Evolutionary conservation across 495 filamentous ascomycete species (phyloP).

Genomic region (Penicillium ucsense): DNA sequence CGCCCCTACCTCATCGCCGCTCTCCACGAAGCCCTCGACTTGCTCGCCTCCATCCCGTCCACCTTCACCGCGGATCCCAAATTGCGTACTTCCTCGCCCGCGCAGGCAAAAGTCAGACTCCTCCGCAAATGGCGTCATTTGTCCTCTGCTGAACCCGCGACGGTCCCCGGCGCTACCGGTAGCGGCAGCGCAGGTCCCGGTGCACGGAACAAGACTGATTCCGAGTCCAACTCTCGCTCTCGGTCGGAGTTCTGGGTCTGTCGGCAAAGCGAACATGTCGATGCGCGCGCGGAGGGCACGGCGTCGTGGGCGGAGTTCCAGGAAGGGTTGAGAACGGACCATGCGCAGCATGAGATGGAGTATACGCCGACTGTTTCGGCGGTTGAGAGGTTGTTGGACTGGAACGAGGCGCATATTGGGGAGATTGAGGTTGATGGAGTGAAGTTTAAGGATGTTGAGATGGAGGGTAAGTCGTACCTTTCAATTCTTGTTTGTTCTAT

Average conservation of each 20-base stretch:
- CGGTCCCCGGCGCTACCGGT: no score
- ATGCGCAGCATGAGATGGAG: slow-evolving; percentile 57
- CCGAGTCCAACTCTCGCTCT: no score
- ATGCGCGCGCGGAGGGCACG: slow-evolving; percentile 43
- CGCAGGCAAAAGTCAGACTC: slow-evolving; percentile 12
- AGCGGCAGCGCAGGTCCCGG: slow-evolving; percentile 18
- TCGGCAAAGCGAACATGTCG: slow-evolving; percentile 52
- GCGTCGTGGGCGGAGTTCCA: slow-evolving; percentile 60
- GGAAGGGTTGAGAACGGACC: slow-evolving; percentile 45
- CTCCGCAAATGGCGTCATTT: slow-evolving; percentile 9
- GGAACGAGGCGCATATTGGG: slow-evolving; percentile 32
- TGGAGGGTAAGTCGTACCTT: slow-evolving; percentile 31
- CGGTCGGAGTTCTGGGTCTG: slow-evolving; percentile 57
- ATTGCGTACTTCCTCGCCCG: slow-evolving; percentile 33
- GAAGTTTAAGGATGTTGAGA: slow-evolving; percentile 30
- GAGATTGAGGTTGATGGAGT: slow-evolving; percentile 24
- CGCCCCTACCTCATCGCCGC: slow-evolving; percentile 19
- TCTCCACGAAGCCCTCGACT: slow-evolving; percentile 46
- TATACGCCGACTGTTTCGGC: slow-evolving; percentile 63
- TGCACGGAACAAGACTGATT: slow-evolving; percentile 21
- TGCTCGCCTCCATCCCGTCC: slow-evolving; percentile 38
- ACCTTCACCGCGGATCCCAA: slow-evolving; percentile 16
- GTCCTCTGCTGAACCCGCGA: slow-evolving; percentile 6
- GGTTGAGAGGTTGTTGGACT: slow-evolving; percentile 41
- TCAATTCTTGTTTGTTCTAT: slow-evolving; percentile 34